Percentiles rank a stretch among this genome's conserved stretches.
These are phyloP conservation scores for Entophlyctis helioformis DNA, from an alignment of 192 early-diverging fungal species.

Conservation along the genomic window DNA sequence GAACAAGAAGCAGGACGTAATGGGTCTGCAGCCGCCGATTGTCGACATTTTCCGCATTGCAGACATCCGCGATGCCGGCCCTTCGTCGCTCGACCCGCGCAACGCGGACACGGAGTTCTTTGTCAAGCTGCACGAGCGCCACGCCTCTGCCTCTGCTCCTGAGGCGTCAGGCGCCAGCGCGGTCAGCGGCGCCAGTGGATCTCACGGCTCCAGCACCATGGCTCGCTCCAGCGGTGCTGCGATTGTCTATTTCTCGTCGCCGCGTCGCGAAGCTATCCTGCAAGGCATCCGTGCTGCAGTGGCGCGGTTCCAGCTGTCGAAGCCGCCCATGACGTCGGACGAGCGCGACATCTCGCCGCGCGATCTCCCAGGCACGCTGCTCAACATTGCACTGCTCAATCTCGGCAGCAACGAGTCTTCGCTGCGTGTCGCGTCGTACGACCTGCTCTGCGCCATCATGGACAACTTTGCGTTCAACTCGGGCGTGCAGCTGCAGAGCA, in stretches of 20 bases:
- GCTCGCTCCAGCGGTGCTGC: too few relatives aligned
- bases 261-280: conserved; percentile 57
- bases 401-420: conserved; percentile 70
- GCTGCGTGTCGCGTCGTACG: conserved; percentile 76
- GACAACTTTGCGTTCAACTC: conserved; percentile 75
- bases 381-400: conserved; percentile 89
- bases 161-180: too few relatives aligned
- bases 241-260: conserved; percentile 54
- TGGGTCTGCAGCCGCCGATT: conserved; percentile 54
- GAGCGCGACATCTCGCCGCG: conserved; percentile 68
- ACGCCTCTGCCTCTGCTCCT: too few relatives aligned
- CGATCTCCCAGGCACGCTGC: conserved; percentile 81
- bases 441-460: conserved; percentile 75
- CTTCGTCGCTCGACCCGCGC: too few relatives aligned
- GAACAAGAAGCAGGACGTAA: conserved; percentile 64
- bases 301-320: conserved; percentile 52
- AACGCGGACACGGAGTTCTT: too few relatives aligned
- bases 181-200: too few relatives aligned
- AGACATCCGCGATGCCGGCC: conserved; percentile 62
- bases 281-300: conserved; percentile 63
- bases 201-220: too few relatives aligned
- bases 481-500: conserved; percentile 65
- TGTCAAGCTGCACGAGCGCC: conserved; percentile 15
- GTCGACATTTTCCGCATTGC: conserved; percentile 83
- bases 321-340: conserved; percentile 36